Base-by-base conservation (phyloP, 2,329 filamentous ascomycete species). In the Calonectria montana region DNA sequence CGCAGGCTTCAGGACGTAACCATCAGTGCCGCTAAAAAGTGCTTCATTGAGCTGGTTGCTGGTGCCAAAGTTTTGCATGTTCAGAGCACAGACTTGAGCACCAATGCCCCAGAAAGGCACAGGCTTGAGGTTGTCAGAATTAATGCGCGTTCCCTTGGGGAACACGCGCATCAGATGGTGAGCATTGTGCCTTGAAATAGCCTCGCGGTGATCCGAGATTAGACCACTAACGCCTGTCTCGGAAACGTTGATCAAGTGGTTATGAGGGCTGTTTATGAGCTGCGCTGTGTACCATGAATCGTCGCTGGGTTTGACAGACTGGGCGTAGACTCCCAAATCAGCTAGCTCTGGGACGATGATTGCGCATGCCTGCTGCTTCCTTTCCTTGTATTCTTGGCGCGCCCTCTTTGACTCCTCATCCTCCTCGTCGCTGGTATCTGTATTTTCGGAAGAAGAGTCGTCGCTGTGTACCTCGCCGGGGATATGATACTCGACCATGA, bases 241-340 rank as follows among this genome's bases (percentile, higher is more conserved):
- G 2, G 91, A 93, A 3, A 94, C 87, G 77, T 94, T 94, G 86
- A 93, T 91, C 73, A 92, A 87, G 69, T 92, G 91, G 77, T 92
- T 89, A 72, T 91, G 90, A 37, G 91, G 91, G 0, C 87, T 89
- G 68, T 93, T 90, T 79, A 86, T 78, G 29, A 89, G 81, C 18
- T 81, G 74, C 3, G 83, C 85, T 4, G 90, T 87, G 78, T 88
- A 93, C 92, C 92, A 94, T 0, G 90, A 91, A 76, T 91, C 89
- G 81, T 93, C 88, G 67, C 83, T 82, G 0, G 92, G 92, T 79
- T 94, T 94, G 68, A 93, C 91, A 0, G 90, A 92, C 78, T 94
- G 92, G 0, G 91, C 92, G 74, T 93, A 94, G 2, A 94, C 90
- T 4, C 92, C 92, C 0, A 94, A 84, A 48, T 88, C 88, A 1